Percentiles rank a stretch among this genome's conserved stretches.
These are phyloP conservation scores for Cyclotella sp. DNA, from an alignment of 108 stramenopile species.

Conservation along the genomic window DNA sequence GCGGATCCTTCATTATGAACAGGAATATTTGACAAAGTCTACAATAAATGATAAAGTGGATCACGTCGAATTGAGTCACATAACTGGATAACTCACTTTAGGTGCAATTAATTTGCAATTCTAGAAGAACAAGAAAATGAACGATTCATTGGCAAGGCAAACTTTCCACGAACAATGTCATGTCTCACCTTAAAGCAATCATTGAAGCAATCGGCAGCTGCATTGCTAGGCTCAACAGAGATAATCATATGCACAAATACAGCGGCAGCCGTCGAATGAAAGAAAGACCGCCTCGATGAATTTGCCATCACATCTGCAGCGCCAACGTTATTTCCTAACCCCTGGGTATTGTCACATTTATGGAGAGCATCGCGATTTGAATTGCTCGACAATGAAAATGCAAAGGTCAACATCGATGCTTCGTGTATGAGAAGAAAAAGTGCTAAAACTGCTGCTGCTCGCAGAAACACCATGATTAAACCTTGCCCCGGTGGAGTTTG, in stretches of 20 bases:
- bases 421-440: background rate
- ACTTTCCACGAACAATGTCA: background rate
- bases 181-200: slow-evolving; percentile 63
- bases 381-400: background rate
- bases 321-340: background rate
- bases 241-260: background rate
- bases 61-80: background rate
- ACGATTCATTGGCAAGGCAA: background rate
- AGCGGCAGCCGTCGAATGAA: slow-evolving; percentile 15
- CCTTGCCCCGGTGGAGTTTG: background rate
- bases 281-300: slow-evolving; percentile 26
- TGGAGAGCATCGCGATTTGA: background rate
- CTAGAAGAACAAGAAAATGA: slow-evolving; percentile 20
- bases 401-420: background rate
- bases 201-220: slow-evolving; percentile 66
- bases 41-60: no score
- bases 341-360: background rate
- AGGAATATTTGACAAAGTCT: background rate
- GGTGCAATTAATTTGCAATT: slow-evolving; percentile 82
- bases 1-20: slow-evolving; percentile 46
- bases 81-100: slow-evolving; percentile 26
- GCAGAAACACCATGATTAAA: background rate
- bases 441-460: background rate
- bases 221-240: slow-evolving; percentile 9
- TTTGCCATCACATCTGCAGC: background rate